These are phyloP conservation scores for Periconia sp. DNA, from an alignment of 2,329 filamentous ascomycete genomes.

Conservation along the genomic window DNA sequence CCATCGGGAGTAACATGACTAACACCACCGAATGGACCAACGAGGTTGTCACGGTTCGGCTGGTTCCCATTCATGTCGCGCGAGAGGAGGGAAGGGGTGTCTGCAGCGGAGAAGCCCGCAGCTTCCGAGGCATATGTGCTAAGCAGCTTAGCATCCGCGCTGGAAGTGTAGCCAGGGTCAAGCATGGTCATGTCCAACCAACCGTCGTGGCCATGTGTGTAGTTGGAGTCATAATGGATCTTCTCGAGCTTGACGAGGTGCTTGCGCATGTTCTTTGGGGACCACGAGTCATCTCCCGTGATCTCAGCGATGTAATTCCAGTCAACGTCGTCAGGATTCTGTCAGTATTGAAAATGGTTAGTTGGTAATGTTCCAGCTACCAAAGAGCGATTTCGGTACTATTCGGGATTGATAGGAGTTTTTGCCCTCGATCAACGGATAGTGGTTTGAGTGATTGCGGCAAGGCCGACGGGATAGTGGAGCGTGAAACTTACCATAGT, in stretches of 20 bases:
- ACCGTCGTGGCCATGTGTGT: constrained; percentile 24
- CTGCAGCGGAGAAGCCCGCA: constrained; percentile 16
- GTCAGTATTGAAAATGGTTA: no score
- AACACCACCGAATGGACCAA: constrained; percentile 38
- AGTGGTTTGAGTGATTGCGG: constrained; percentile 38
- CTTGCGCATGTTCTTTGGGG: constrained; percentile 61
- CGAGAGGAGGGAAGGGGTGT: constrained; percentile 17
- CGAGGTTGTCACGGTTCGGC: constrained; percentile 49
- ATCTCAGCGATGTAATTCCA: constrained; percentile 62
- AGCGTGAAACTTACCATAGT: background rate
- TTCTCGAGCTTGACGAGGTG: constrained; percentile 52
- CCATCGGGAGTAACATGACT: constrained; percentile 31
- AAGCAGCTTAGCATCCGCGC: constrained; percentile 22
- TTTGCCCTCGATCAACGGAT: no score
- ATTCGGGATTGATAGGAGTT: no score
- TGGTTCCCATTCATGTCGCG: constrained; percentile 42
- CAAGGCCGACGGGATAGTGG: background rate
- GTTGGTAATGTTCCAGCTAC: no score
- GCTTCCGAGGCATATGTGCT: constrained; percentile 19
- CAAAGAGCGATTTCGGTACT: no score
- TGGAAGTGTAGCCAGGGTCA: constrained; percentile 25
- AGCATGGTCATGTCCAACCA: constrained; percentile 36
- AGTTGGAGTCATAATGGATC: constrained; percentile 32
- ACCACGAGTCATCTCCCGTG: constrained; percentile 66
- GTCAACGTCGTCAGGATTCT: constrained; percentile 61